Evolutionary conservation across 768 basidiomycete species (phyloP).

Genomic region (Chalciporus pseudorubinellus): DNA sequence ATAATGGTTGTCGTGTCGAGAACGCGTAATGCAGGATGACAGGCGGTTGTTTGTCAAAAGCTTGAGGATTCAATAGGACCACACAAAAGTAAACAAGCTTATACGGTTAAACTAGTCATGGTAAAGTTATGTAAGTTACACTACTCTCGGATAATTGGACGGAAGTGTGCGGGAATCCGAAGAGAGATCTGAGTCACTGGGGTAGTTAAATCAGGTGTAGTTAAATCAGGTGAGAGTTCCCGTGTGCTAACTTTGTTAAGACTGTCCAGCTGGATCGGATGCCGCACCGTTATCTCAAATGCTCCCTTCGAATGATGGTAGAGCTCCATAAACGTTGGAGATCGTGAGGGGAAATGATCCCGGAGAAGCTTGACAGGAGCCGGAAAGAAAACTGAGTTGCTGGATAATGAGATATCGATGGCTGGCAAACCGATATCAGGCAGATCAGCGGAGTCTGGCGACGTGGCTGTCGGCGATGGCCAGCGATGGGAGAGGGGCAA

Average conservation of each 20-base stretch:
- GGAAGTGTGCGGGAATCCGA: constrained; percentile 1
- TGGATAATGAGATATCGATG: constrained; percentile 18
- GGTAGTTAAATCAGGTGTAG: background rate
- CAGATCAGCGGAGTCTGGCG: constrained; percentile 13
- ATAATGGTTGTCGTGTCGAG: constrained; percentile 1
- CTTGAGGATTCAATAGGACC: constrained; percentile 26
- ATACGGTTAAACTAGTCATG: too few species aligned
- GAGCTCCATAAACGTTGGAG: constrained; percentile 3
- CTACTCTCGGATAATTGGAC: background rate
- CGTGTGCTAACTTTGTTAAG: constrained; percentile 8
- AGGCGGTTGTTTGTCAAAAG: constrained; percentile 23
- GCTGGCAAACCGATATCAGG: background rate
- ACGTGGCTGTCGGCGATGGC: constrained; percentile 21
- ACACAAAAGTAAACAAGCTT: constrained; percentile 19
- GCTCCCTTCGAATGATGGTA: constrained; percentile 7
- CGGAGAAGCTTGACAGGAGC: background rate
- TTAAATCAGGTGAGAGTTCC: background rate
- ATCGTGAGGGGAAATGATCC: background rate
- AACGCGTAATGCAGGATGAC: background rate
- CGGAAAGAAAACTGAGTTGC: background rate
- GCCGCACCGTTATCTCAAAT: background rate
- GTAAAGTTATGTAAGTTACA: too few species aligned
- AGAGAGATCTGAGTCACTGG: constrained; percentile 9
- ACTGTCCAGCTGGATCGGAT: background rate
- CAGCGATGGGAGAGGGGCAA: constrained; percentile 6